Conservation (phyloP, 2,329 filamentous ascomycete genomes). For the Fusarium sp. region DNA sequence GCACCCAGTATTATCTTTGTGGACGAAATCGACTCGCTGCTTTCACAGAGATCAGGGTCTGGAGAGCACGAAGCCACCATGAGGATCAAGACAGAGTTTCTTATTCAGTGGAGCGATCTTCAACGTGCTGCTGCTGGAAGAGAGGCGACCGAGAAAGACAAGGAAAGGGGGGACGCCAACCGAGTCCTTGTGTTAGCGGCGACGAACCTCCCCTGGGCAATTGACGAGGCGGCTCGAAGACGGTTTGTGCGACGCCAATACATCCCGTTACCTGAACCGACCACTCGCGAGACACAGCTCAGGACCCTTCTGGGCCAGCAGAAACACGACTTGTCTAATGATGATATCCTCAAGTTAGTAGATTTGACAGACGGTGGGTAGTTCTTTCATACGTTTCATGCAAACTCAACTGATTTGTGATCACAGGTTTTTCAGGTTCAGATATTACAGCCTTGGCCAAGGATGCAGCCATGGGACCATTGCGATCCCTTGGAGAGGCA, state of each 20-base stretch:
- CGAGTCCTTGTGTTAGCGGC: constrained; percentile 93
- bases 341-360: constrained; percentile 81
- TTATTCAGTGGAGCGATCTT: constrained; percentile 97
- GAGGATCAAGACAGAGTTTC: constrained; percentile 95
- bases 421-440: constrained; percentile 92
- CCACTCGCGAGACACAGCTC: constrained; percentile 83
- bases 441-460: constrained; percentile 97
- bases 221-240: constrained; percentile 92
- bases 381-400: not conserved
- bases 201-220: constrained; percentile 97
- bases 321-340: constrained; percentile 79
- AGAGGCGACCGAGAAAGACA: constrained; percentile 74
- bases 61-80: constrained; percentile 93
- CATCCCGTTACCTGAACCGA: constrained; percentile 89
- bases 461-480: constrained; percentile 96
- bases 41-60: constrained; percentile 83
- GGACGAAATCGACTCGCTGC: constrained; percentile 94
- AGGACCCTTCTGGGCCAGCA: constrained; percentile 85
- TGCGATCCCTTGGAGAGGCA: constrained; percentile 89
- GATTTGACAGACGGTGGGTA: constrained; percentile 80
- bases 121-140: constrained; percentile 90
- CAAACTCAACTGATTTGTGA: constrained; percentile 3
- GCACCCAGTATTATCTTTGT: constrained; percentile 98
- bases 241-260: constrained; percentile 95
- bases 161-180: constrained; percentile 81